phyloP scores from a whole-genome alignment of 371 early-diverging fungal genomes.

The Lichtheimia hyalospora region DNA sequence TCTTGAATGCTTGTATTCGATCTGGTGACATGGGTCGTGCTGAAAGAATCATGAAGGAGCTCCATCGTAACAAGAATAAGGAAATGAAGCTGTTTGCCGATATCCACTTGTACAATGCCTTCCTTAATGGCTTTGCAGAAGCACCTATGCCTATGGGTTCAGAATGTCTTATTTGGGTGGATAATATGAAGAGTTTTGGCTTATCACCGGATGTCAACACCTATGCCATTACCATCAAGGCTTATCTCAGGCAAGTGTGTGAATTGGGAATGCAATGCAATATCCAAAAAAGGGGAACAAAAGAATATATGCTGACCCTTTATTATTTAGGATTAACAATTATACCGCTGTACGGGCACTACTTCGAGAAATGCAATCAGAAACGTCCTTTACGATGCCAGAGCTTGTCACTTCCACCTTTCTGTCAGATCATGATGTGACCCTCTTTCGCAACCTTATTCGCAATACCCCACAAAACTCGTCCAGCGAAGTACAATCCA shows the following conservation, averaged over 20 bases:
- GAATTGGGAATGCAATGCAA: constrained; percentile 1
- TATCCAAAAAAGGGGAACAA: background rate
- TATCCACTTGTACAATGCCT: constrained; percentile 78
- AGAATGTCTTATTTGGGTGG: constrained; percentile 79
- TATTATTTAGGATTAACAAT: constrained; percentile 46
- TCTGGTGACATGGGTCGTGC: constrained; percentile 78
- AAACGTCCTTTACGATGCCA: constrained; percentile 31
- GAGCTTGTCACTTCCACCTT: constrained; percentile 44
- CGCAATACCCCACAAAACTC: constrained; percentile 8
- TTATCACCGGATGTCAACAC: constrained; percentile 26
- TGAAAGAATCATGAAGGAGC: constrained; percentile 69
- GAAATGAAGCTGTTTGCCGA: constrained; percentile 75
- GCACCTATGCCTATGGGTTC: constrained; percentile 46
- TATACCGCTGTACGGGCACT: constrained; percentile 60
- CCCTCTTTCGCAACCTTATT: constrained; percentile 41
- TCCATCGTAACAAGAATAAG: constrained; percentile 61
- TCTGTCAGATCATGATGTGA: constrained; percentile 44
- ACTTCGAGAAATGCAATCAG: constrained; percentile 66
- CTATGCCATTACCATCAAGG: constrained; percentile 49
- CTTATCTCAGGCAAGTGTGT: constrained; percentile 62
- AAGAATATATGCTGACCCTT: background rate
- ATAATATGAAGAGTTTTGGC: constrained; percentile 31
- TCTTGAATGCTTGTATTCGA: constrained; percentile 75
- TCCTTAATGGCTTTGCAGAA: constrained; percentile 74
- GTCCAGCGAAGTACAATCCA: constrained; percentile 20